Evolutionary conservation across 495 filamentous ascomycete species (phyloP), one percentile per base, ranked within the genome.

Genomic region (Corynascus novoguineensis): DNA sequence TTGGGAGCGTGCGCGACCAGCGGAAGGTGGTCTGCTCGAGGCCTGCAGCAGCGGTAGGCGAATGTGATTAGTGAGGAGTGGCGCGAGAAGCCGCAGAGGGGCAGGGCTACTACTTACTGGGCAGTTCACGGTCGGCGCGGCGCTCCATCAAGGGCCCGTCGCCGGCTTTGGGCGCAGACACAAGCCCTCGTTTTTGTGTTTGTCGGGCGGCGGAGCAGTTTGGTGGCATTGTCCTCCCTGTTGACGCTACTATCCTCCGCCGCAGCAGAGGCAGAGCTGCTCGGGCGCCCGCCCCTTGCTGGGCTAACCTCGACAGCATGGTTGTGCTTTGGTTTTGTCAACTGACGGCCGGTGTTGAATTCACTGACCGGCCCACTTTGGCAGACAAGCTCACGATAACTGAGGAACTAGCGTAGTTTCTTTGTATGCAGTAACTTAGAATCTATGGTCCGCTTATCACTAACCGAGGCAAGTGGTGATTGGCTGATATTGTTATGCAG

Each of bases 41-140:
- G 48, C 64, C 66, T 74, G 51, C 22, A 15, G 47, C 4, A 31
- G 15, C 15, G 32, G 34, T 8, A 25, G 25, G 37, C 15, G 46
- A 45, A 22, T 46, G 4, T 6, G 7, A 17, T 19, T 3, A 53
- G 34, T 29, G 10, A 34, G 24, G 17, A 3, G 45, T 0, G 10
- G 45, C 38, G 19, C 1, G 34, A 21, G 19, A 14, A 48, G 6
- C 24, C 5, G 5, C 11, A 19, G 15, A 21, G 21, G n/a, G 25
- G 42, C 29, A 9, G 7, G 28, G 44, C 37, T 27, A 24, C 1
- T 35, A 67, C 74, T 24, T 51, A 83, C 80, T 70, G 48, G 90
- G 90, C 6, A 96, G 81, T 57, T 86, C 88, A 55, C 91, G 84
- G 71, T 95, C 90, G 57, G 86, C 71, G 55, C 90, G 83, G 59